Base-by-base conservation (phyloP, 225 moss, liverwort and hornwort species). In the Climacium dendroides region DNA sequence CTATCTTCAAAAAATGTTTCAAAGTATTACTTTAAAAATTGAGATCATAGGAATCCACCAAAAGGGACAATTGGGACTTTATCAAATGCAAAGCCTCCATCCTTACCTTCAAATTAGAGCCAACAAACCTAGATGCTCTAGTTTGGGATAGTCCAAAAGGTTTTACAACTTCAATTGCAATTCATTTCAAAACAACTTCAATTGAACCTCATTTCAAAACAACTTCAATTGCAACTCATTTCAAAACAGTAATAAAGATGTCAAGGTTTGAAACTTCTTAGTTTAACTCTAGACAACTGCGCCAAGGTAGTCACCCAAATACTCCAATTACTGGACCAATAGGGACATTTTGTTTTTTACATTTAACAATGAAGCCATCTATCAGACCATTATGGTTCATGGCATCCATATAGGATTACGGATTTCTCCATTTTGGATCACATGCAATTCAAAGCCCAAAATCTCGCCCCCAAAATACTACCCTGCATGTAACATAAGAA, bases 31-130 rank as follows among this genome's bases (percentile, higher is more conserved):
- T 34, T 34, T 5, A 12, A 50, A 48, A 50, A 32, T 30, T 34
- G 5, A 74, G 2, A 74, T 20, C 2, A 13, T 20, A 32, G 2
- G 32, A 7, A 12, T 19, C 74, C 19, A 32, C 1, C 3, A 7
- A 2, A 47, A 4, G 4, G 3, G 1, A 32, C 12, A 34, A 1
- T 34, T 50, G 1, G 1, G 5, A 34, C 20, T 73, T 47, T 11
- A 30, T 23, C 5, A 54, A 26, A 37, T 37, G 37, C 26, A 17
- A 55, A 78, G 25, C 37, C 55, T 55, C 26, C 26, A 24, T 55
- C 11, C 11, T 55, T 37, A 15, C 10, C 11, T 55, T 37, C 0
- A 0, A 11, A n/a, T 55, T 3, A 37, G 3, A 55, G 45, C 8
- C 29, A 43, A 60, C 43, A 10, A 45, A 39, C 39, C 5, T 29